Base-by-base conservation (phyloP, 1,284 basidiomycete genomes). In the Cutaneotrichosporon daszewskae region DNA sequence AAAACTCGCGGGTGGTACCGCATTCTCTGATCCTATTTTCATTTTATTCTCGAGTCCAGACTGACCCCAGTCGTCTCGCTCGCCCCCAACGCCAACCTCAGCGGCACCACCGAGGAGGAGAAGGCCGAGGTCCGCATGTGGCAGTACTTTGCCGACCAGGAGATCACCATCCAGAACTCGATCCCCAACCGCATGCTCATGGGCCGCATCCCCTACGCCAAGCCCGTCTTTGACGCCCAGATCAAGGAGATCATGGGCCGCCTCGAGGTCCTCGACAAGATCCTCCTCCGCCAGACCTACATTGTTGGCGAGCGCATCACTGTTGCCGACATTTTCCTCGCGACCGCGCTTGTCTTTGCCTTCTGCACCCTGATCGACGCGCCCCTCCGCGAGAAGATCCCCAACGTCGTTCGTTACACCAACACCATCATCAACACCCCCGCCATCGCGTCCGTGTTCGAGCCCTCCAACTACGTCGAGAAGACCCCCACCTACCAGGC, bases 251-350 rank as follows among this genome's bases (percentile, higher is more conserved):
- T 66, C 40, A 40, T 51, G 32, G 31, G 37, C 33, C 59, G 64
- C 44, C 53, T 71, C 29, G 39, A 54, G 31, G 39, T 79, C 55
- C 76, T 97, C 53, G 80, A 97, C 64, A 71, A 75, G 39, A 77
- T 86, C 74, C 81, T 97, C 62, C 70, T 78, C 47, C 77, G 79
- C 51, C 81, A 80, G 64, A 98, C 94, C 43, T 97, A 84, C 81
- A 79, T 96, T 60, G 90, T 91, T 45, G 84, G 84, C 61, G 88
- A 97, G 71, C 87, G 92, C 60, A 83, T 97, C 77, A 89, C 91
- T 49, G 78, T 94, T 41, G 94, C 91, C 55, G 94, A 98, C 66
- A 72, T 97, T 71, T 72, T 75, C 58, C 57, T 89, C 55, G 87
- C 84, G 32, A 69, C 76, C 32, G 57, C 77, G 60, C 66, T 88